Percentiles rank a stretch among this genome's conserved stretches.
These are phyloP conservation scores for Podila verticillata DNA, from an alignment of 192 early-diverging fungal species.

Conservation along the genomic window DNA sequence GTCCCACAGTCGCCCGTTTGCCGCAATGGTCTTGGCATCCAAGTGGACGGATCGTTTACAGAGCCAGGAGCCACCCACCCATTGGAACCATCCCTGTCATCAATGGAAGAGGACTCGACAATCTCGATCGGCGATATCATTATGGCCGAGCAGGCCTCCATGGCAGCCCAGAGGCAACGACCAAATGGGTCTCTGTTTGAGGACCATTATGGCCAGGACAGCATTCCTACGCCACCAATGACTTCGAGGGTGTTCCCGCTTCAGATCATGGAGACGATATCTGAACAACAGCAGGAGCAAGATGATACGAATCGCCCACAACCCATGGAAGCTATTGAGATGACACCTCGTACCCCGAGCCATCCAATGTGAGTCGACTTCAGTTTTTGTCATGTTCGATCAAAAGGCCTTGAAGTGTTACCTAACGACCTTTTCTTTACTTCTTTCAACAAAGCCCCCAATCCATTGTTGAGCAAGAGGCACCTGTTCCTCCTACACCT, in stretches of 20 bases:
- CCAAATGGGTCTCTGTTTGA: not conserved
- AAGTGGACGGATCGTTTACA: slow-evolving; percentile 24
- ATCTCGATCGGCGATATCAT: slow-evolving; percentile 39
- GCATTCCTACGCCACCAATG: slow-evolving; percentile 36
- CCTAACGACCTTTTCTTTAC: too few relatives aligned
- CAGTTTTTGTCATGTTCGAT: not conserved
- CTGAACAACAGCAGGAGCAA: slow-evolving; percentile 1
- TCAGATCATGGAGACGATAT: slow-evolving; percentile 18
- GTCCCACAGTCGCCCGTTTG: slow-evolving; percentile 28
- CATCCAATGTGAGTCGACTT: not conserved
- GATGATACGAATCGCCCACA: not conserved
- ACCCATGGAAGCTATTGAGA: not conserved
- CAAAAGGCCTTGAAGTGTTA: too few relatives aligned
- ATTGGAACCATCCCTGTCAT: slow-evolving; percentile 21
- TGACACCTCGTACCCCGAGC: not conserved
- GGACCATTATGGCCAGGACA: not conserved
- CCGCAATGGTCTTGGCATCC: slow-evolving; percentile 38
- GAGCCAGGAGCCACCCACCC: slow-evolving; percentile 41
- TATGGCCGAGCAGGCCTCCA: slow-evolving; percentile 26
- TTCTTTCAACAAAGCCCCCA: not conserved
- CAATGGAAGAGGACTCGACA: slow-evolving; percentile 22
- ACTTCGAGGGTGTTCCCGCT: slow-evolving; percentile 16
- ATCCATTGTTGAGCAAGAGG: not conserved
- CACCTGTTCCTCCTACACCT: slow-evolving; percentile 17
- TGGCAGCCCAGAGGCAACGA: slow-evolving; percentile 1